Base-by-base conservation (phyloP, 441 rosid genomes). In the Mallotus repandus region DNA sequence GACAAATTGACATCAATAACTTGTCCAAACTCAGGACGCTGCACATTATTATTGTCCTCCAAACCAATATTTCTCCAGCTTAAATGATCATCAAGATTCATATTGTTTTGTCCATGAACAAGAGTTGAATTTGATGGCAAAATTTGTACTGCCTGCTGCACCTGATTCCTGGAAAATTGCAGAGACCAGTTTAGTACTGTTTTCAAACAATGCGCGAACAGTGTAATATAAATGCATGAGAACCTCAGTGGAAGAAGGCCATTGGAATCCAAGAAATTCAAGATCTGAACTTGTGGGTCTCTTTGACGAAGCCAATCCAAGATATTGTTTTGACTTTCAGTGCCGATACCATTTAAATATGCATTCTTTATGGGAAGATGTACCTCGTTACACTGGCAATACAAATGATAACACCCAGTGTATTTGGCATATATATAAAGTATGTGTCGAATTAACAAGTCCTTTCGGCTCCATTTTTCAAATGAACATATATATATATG, bases 231-330 rank as follows among this genome's bases (percentile, higher is more conserved):
- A 29, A 29, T 10, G 29, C 63, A 29, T 32, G 7, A 50, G 32
- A 64, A 83, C 84, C 85, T 83, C 21, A 46, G 52, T 7, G 76
- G 80, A 66, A 76, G 79, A 63, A 81, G 85, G 63, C 69, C 83
- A 48, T 78, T 78, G 60, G 86, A 80, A 46, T 76, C 77, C 77
- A 71, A 68, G 59, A 78, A 63, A 56, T 81, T 73, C 56, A 76
- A 56, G 76, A 75, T 74, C 19, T 76, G 84, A 71, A 69, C 70
- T 62, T 68, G 82, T 57, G 81, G 78, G 65, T 77, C 83, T 73
- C 71, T 71, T 64, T 78, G 80, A 11, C 77, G 79, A 66, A 70
- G 70, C 84, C 85, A 81, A 66, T 75, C 81, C 76, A 70, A 38
- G 57, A 78, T 25, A 67, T 48, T 71, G 62, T 38, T 60, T 29